Evolutionary conservation across 2,329 filamentous ascomycete species (phyloP), one percentile per base, ranked within the genome.

Genomic region (Xylaria sp.): DNA sequence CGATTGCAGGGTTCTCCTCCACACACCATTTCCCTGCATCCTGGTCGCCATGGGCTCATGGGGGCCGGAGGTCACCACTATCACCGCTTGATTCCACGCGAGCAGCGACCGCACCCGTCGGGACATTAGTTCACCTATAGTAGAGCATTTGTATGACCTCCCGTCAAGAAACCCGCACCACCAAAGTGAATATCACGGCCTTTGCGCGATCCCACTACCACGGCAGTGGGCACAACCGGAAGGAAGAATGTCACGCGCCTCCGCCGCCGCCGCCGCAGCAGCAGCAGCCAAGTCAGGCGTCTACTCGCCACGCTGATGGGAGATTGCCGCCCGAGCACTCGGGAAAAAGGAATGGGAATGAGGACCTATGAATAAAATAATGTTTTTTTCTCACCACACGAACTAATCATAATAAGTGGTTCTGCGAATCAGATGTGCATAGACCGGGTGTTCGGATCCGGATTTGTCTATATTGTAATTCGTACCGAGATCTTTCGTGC

Each of bases 401-500:
- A 48, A 50, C 43, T 34, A 43, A 53, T n/a, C n/a, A n/a, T 17
- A 45, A 29, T 45, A 45, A 48, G 18, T 43, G 41, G 40, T 39
- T 39, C 59, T 60, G 54, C 59, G 59, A 62, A 62, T 60, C 57
- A 59, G 53, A 57, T 34, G 52, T 60, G 57, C 53, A 57, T 52
- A 42, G 50, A 56, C 60, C 60, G 47, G 46, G 55, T 53, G 53
- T 52, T 62, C 60, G 60, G 60, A 61, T 60, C 60, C 60, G 60
- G 59, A 58, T 51, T 51, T 51, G 53, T 52, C 53, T 56, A 45
- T 53, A 55, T 51, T 60, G 44, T 43, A 51, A 46, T 41, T 37
- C 49, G 54, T 60, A 60, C 57, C 54, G 57, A 62, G 57, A 62
- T 60, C 51, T 43, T 42, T 53, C 50, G 49, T 51, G 26, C 50